Base-by-base conservation (phyloP, 2,329 filamentous ascomycete species). In the Claviceps citrina region DNA sequence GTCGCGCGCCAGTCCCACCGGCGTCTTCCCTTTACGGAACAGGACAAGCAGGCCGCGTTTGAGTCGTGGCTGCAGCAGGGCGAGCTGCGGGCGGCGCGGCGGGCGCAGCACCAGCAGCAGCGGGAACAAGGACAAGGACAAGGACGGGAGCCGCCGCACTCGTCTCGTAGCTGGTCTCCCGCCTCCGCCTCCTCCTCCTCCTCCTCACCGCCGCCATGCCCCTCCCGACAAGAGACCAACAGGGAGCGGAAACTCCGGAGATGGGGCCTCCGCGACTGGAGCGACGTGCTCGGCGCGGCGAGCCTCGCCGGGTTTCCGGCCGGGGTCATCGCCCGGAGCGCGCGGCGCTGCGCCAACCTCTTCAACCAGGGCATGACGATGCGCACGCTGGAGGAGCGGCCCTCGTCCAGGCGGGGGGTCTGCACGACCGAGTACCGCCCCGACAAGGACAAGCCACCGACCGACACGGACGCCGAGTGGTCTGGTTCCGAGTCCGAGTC, bases 241-340 rank as follows among this genome's bases (percentile, higher is more conserved):
- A 34, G 36, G 10, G 50, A 53, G 12, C 47, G 44, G n/a, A 58
- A 49, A 40, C 50, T 58, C 3, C 46, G 50, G 2, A 51, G 55
- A 33, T 67, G 56, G 54, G 66, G 57, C 12, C 62, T 76, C 10
- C 71, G 82, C 18, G 82, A 93, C 60, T 96, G 89, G 89, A 81
- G 77, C 48, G 84, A 93, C 48, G 72, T 95, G 1, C 61, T 95
- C 22, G 83, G 83, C 0, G 68, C 85, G 1, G 89, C 89, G 3
- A 71, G 83, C 0, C 61, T 93, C 37, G 73, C 73, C 2, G 84
- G 82, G 0, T 87, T 86, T 59, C 64, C 81, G 1, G 58, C 66
- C 0, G 57, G 63, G 1, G 80, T 77, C 1, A 60, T 95, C 10
- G 71, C 76, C 39, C 73, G 83, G 24, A 73, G 85, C 0, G 72